These are phyloP conservation scores for Colletotrichum lupini DNA, from an alignment of 2,329 filamentous ascomycete genomes.

Conservation along the genomic window DNA sequence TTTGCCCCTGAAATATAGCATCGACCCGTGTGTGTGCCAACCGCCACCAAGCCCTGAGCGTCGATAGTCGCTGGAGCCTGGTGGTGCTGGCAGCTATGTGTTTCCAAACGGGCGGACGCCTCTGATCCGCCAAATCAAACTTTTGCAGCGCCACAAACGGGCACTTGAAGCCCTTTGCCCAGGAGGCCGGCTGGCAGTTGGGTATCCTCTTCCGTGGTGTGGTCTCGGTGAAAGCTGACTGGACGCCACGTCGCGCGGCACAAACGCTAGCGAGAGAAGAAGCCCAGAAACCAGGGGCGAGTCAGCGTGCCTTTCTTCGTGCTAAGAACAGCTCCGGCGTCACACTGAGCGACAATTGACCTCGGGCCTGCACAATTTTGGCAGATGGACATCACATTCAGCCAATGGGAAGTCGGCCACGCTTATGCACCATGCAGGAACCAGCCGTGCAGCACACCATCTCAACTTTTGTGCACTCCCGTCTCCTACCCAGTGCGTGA, in stretches of 20 bases:
- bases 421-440: slow-evolving; percentile 30
- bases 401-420: slow-evolving; percentile 9
- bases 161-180: slow-evolving; percentile 1
- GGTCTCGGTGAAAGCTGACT: slow-evolving; percentile 17
- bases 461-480: slow-evolving; percentile 20
- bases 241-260: slow-evolving; percentile 29
- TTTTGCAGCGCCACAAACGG: slow-evolving; percentile 26
- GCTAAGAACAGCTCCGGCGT: slow-evolving; percentile 26
- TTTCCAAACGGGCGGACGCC: slow-evolving; percentile 13
- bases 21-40: neutral
- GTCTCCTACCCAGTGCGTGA: slow-evolving; percentile 27
- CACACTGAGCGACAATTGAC: slow-evolving; percentile 15
- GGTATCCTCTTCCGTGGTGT: neutral
- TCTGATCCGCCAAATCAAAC: slow-evolving; percentile 1
- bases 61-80: slow-evolving; percentile 11
- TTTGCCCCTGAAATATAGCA: slow-evolving; percentile 19
- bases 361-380: slow-evolving; percentile 23
- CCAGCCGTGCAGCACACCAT: slow-evolving; percentile 22
- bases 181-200: neutral
- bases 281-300: slow-evolving; percentile 22
- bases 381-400: neutral
- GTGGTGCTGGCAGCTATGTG: neutral
- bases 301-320: neutral
- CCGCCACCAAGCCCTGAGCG: slow-evolving; percentile 7
- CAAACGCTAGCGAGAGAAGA: slow-evolving; percentile 19